A percentile compares a stretch with the other conserved stretches of the same genome.
Conservation (phyloP, 2,329 filamentous ascomycete genomes). For the Penicillium sp. region DNA sequence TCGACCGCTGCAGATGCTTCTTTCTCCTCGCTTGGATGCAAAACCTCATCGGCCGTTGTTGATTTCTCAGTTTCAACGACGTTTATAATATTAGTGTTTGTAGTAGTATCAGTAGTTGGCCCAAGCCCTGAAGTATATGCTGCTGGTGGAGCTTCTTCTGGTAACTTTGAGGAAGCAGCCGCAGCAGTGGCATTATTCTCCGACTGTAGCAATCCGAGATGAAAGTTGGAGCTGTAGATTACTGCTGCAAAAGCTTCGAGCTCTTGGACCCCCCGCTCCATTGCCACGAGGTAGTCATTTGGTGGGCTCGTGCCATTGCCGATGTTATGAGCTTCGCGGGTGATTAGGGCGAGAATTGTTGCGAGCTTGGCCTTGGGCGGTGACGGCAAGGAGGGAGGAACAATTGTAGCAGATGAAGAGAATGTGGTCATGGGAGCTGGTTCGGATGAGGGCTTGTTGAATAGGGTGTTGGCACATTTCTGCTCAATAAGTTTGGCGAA, state of each 20-base stretch:
- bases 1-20: conserved; percentile 9
- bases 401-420: conserved; percentile 40
- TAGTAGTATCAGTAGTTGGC: conserved; percentile 15
- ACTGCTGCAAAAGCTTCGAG: conserved; percentile 47
- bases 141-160: conserved; percentile 14
- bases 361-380: conserved; percentile 69
- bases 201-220: conserved; percentile 29
- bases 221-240: conserved; percentile 48
- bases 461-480: conserved; percentile 75
- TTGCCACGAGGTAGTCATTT: conserved; percentile 42
- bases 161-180: background rate
- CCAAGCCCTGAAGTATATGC: conserved; percentile 7
- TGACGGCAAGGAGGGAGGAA: conserved; percentile 26
- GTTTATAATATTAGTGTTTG: conserved; percentile 15
- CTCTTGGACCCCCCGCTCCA: conserved; percentile 46
- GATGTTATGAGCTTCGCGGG: conserved; percentile 84
- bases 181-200: conserved; percentile 8
- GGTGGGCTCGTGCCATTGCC: conserved; percentile 60
- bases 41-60: background rate
- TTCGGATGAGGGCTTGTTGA: conserved; percentile 51
- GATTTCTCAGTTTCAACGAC: background rate
- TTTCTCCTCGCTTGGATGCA: background rate
- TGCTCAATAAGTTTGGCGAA: conserved; percentile 81
- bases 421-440: conserved; percentile 44
- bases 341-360: conserved; percentile 83